Evolutionary conservation across 2,329 filamentous ascomycete species (phyloP), one percentile per base, ranked within the genome.

Genomic region (Nigrospora sphaerica): DNA sequence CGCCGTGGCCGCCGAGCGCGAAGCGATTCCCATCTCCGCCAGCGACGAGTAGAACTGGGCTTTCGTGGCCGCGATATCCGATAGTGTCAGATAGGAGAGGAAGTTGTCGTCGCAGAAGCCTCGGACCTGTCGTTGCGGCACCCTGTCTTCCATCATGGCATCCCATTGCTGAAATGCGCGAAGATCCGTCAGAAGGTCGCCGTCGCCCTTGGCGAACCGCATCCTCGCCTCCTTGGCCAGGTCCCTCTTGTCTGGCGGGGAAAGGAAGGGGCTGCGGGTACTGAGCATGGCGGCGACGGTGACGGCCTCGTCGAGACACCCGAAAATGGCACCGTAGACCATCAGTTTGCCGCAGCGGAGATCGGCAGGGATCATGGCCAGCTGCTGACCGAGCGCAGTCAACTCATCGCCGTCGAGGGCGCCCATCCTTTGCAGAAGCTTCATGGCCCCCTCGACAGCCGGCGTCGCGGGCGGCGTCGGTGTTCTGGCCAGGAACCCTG

Each of bases 281-380:
- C 90, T 96, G n/a, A 98, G 75, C 36, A 97, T 93, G 10, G 91
- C 86, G 2, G 93, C 88, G 51, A 97, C 91, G 3, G 86, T 90
- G 46, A 97, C 77, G 54, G 86, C 90, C 44, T 92, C 83, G 57
- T 95, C 89, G 7, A 97, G 76, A 59, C 92, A 97, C 32, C 88
- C 88, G 59, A 98, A 97, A 48, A 95, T 90, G 14, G 89, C 86
- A 6, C 93, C 93, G 60, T 95, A 95, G 4, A 98, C 88, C 77
- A 98, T 89, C 32, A 98, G 76, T 66, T 98, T 98, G 39, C 88
- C 89, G 62, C 90, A 95, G 28, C 92, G 83, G 41, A 98, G 75
- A 60, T 98, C 93, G 1, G 92, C 88, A 2, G 93, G 93, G 43
- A 98, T 90, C 81, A 95, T 88, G 16, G 91, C 86, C n/a, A 98